These are phyloP conservation scores for Ascocoryne sarcoides DNA, from an alignment of 2,329 filamentous ascomycete species.

Conservation along the genomic window DNA sequence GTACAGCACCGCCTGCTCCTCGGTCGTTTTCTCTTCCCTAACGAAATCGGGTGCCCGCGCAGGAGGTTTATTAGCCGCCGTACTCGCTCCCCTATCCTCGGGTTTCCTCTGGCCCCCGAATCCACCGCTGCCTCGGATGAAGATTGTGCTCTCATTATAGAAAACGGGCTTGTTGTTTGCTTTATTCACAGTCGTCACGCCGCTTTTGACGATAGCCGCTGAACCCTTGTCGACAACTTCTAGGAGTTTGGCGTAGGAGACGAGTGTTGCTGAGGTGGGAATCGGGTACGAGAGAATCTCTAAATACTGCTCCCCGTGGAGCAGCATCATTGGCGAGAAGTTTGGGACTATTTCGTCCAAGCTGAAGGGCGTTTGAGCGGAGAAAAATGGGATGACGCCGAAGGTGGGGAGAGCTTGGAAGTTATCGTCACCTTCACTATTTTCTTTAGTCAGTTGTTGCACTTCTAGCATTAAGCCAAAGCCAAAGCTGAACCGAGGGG, in stretches of 20 bases:
- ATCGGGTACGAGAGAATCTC: conserved; percentile 89
- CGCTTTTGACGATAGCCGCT: conserved; percentile 73
- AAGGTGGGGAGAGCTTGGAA: conserved; percentile 96
- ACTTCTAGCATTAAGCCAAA: neutral
- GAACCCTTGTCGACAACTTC: conserved; percentile 96
- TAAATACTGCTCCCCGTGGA: conserved; percentile 97
- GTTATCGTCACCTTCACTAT: conserved; percentile 73
- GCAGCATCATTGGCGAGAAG: conserved; percentile 97
- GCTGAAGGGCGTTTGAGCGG: conserved; percentile 69
- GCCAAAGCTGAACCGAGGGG: no score
- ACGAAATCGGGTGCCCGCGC: conserved; percentile 69
- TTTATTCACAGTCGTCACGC: conserved; percentile 75
- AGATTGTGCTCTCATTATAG: conserved; percentile 93
- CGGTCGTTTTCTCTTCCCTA: conserved; percentile 75
- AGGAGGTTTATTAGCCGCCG: conserved; percentile 70
- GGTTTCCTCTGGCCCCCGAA: conserved; percentile 80
- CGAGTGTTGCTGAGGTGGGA: conserved; percentile 69
- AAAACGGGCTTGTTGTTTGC: conserved; percentile 83
- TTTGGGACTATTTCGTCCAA: conserved; percentile 82
- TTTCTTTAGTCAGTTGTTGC: conserved; percentile 1
- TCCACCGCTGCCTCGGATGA: conserved; percentile 83
- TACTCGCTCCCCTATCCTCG: conserved; percentile 68
- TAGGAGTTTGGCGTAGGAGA: conserved; percentile 71
- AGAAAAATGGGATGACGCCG: conserved; percentile 91
- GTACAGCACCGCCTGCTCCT: conserved; percentile 91